Base-by-base conservation (phyloP, 768 basidiomycete genomes). In the Suillus decipiens region DNA sequence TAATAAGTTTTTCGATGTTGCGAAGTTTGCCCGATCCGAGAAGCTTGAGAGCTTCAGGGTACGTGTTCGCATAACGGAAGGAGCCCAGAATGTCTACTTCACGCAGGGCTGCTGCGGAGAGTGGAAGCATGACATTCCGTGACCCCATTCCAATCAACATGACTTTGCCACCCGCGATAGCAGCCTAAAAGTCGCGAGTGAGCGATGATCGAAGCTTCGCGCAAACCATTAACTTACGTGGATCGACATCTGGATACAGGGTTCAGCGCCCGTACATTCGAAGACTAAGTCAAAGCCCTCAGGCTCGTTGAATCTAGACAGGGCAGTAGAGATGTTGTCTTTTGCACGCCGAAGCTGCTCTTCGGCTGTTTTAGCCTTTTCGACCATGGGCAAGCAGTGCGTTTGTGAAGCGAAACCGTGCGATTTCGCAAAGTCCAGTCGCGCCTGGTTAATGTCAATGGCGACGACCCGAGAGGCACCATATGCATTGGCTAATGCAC, bases 101-200 rank as follows among this genome's bases (percentile, higher is more conserved):
- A 59, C 96, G 88, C 62, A 89, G 76, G 17, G 93, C 89, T 45
- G 95, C 92, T 34, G 84, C 82, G 48, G 90, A 89, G 62, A 95
- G 82, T n/a, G 96, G 96, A 60, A 97, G 81, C 66, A 84, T 81
- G 62, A 89, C 85, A 69, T 89, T 90, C 63, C 89, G 85, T 17
- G 93, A 86, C 68, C 96, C 96, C 96, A 99, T 99, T 24, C 96
- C 96, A 67, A 99, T 87, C 70, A 95, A 90, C 83, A 94, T 89
- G 61, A 97, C 93, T 72, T 90, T 93, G 57, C 93, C 93, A 58
- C 95, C 96, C 19, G 91, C 81, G 59, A 83, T 80, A 17, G 95
- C 93, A 69, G 89, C 86, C 93, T 95, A 60, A 39, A 59, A 60
- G 36, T 42, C n/a, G 36, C 54, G 42, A 62, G 54, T 72, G 64